These are phyloP conservation scores for Rhexocercosporidium sp. DNA, from an alignment of 2,329 filamentous ascomycete genomes.

Conservation along the genomic window DNA sequence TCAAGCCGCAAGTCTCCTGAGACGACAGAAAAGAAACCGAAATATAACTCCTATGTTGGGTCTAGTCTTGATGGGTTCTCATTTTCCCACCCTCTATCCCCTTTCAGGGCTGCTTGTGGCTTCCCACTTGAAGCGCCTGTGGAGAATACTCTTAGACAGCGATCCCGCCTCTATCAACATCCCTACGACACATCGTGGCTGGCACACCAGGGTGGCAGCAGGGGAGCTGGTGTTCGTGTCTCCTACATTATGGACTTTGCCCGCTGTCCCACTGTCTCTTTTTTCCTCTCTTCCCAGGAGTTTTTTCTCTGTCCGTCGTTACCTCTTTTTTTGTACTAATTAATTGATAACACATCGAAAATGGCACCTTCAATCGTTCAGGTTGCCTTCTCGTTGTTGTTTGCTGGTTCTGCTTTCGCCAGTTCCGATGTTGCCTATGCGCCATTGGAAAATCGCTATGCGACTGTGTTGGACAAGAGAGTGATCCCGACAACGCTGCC, in stretches of 20 bases:
- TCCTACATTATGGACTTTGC: conserved; percentile 16
- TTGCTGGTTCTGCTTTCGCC: conserved; percentile 6
- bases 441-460: conserved; percentile 3
- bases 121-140: conserved; percentile 15
- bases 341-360: conserved; percentile 16
- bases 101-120: background rate
- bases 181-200: conserved; percentile 11
- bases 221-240: conserved; percentile 7
- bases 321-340: conserved; percentile 9
- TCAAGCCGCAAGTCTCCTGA: background rate
- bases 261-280: conserved; percentile 6
- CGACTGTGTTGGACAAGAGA: conserved; percentile 21
- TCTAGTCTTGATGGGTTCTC: conserved; percentile 3
- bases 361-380: conserved; percentile 27
- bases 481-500: conserved; percentile 26
- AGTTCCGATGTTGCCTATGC: conserved; percentile 12
- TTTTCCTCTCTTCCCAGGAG: conserved; percentile 5
- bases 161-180: conserved; percentile 3
- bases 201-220: background rate
- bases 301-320: conserved; percentile 14
- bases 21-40: background rate
- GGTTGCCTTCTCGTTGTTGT: conserved; percentile 20
- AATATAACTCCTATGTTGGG: background rate
- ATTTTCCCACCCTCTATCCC: background rate
- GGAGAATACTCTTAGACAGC: conserved; percentile 19